A percentile compares a stretch with the other conserved stretches of the same genome.
These are phyloP conservation scores for Dicorynia guianensis DNA, from an alignment of 306 rosid genomes.

Conservation along the genomic window DNA sequence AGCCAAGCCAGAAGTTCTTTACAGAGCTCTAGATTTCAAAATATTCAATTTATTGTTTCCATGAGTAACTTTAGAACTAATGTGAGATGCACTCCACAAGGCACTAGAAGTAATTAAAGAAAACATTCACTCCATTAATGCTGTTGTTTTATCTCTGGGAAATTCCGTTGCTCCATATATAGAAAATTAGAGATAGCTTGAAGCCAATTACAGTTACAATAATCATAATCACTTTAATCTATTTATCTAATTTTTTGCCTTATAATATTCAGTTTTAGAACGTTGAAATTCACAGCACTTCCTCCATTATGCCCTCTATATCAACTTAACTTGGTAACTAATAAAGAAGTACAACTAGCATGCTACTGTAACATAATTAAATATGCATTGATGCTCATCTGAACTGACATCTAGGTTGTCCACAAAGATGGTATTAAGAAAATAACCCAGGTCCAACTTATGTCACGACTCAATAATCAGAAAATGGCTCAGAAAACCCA, in stretches of 20 bases:
- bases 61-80: not conserved
- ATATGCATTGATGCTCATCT: not conserved
- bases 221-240: conserved; percentile 4
- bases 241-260: too few relatives aligned
- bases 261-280: not conserved
- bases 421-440: not conserved
- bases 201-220: conserved; percentile 27
- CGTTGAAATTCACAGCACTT: conserved; percentile 2
- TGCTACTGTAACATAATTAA: not conserved
- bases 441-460: conserved; percentile 2
- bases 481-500: conserved; percentile 17
- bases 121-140: too few relatives aligned
- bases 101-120: not conserved
- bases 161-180: too few relatives aligned
- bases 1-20: conserved; percentile 18
- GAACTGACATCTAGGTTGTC: conserved; percentile 2
- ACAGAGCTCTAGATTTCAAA: conserved; percentile 11
- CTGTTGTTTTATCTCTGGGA: too few relatives aligned
- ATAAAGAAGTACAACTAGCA: conserved; percentile 5
- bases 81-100: conserved; percentile 10
- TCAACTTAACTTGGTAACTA: not conserved
- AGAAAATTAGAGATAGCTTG: not conserved
- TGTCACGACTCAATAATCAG: conserved; percentile 1
- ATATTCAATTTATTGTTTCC: not conserved
- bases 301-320: not conserved